Evolutionary conservation across 163 green algal species (phyloP), one percentile per base, ranked within the genome.

Genomic region (Volvox carteri): DNA sequence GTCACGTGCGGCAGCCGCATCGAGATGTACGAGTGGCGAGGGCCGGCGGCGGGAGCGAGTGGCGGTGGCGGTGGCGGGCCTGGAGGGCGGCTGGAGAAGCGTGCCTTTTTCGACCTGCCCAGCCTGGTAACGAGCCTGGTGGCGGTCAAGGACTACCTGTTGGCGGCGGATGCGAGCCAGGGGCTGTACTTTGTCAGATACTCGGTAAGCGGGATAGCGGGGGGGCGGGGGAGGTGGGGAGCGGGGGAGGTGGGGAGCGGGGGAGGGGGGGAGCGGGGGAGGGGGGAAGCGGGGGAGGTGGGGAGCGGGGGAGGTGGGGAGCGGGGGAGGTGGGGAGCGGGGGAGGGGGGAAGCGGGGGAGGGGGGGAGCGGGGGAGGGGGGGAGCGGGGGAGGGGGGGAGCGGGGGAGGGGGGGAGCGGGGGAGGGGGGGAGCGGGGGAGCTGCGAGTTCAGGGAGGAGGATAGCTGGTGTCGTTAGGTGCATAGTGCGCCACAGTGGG

Each of bases 81-180:
- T 2, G 60, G 42, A 16, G 62, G 52, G 25, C 33, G 16, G 0
- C 88, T 97, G 28, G 86, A 92, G 35, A 93, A 93, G 62, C 88
- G 86, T 19, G 95, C 96, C 48, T 99, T 99, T 85, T 97, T 95
- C 78, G 96, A 99, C 84, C 93, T 93, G 39, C 97, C 94, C 28
- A 78, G 95, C 16, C 91, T 97, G 50, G 85, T 96, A 56, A 93
- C 90, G 19, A 86, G 85, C 14, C 52, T 98, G 58, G 87, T 90
- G 30, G 79, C 95, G 25, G 93, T 99, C 44, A 99, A 99, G 90
- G 97, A 96, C 86, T 99, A 96, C 85, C 86, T 98, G 60, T 90
- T 98, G 72, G 75, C 97, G 35, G 94, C 95, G 0, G 96, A 98
- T 73, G 91, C 94, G 28, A 85, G 92, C 19, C 94, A 96, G 60